Conservation (phyloP, 1,284 basidiomycete species). For the Papiliotrema nemorosa region DNA sequence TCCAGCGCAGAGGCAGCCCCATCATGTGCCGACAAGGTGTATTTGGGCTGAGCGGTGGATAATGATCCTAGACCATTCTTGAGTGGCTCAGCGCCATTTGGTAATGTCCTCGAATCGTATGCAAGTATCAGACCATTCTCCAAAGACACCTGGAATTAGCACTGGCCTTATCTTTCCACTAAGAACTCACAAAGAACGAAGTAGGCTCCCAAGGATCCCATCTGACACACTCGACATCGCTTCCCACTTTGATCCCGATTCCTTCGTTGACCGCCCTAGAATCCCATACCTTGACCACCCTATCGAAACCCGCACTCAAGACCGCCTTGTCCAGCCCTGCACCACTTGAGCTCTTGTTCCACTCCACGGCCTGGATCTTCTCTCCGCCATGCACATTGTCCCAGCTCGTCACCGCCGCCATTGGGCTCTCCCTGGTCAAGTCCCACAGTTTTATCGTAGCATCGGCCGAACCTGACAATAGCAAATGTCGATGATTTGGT, state of each 20-base stretch:
- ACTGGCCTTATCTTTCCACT: too few relatives aligned
- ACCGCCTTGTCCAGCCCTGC: conserved; percentile 66
- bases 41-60: conserved; percentile 55
- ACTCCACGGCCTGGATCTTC: conserved; percentile 96
- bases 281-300: conserved; percentile 90
- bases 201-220: conserved; percentile 95
- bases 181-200: conserved; percentile 82
- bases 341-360: conserved; percentile 70
- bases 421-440: conserved; percentile 65
- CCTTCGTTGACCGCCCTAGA: conserved; percentile 73
- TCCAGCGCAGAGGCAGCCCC: conserved; percentile 90
- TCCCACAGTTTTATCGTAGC: conserved; percentile 98
- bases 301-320: conserved; percentile 89
- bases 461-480: conserved; percentile 91
- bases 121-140: conserved; percentile 89
- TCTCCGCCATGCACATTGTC: conserved; percentile 72
- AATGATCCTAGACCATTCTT: conserved; percentile 14
- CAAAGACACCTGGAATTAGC: conserved; percentile 65
- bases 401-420: conserved; percentile 73
- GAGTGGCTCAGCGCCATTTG: conserved; percentile 53
- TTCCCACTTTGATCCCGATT: conserved; percentile 72
- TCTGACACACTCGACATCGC: conserved; percentile 86
- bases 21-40: conserved; percentile 91
- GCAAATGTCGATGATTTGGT: conserved; percentile 75
- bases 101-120: conserved; percentile 82